Conservation (phyloP, 2,329 filamentous ascomycete genomes). For the Botrytis porri region DNA sequence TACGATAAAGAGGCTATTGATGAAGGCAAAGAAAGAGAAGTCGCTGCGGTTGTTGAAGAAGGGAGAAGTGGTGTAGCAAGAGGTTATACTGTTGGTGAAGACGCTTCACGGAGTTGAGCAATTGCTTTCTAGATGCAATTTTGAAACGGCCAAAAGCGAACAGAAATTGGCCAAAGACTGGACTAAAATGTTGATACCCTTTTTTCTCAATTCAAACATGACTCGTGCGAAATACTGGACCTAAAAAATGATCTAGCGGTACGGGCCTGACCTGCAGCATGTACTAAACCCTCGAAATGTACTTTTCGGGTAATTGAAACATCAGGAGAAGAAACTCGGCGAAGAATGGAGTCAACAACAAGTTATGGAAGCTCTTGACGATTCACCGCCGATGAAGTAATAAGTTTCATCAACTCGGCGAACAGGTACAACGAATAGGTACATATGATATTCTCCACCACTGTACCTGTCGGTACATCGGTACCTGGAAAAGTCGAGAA, state of each 20-base stretch:
- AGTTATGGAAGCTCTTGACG: not conserved
- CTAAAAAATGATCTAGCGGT: not conserved
- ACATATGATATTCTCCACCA: constrained; percentile 1
- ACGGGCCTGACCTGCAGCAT: constrained; percentile 11
- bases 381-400: constrained; percentile 1
- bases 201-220: not conserved
- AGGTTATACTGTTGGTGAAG: constrained; percentile 76
- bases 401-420: constrained; percentile 19
- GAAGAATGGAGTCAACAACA: constrained; percentile 6
- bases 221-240: not conserved
- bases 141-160: not conserved
- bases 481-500: not conserved
- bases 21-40: constrained; percentile 41
- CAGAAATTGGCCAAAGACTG: not conserved
- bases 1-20: constrained; percentile 63
- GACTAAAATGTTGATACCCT: not conserved
- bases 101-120: constrained; percentile 34
- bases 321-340: not conserved
- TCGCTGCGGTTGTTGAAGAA: constrained; percentile 71
- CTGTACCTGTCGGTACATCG: not conserved
- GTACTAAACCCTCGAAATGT: constrained; percentile 3
- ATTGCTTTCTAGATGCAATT: not conserved
- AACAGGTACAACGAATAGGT: constrained; percentile 14
- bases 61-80: constrained; percentile 84
- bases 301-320: constrained; percentile 1